These are phyloP conservation scores for Penicillium sp. DNA, from an alignment of 2,329 filamentous ascomycete species.

Conservation along the genomic window DNA sequence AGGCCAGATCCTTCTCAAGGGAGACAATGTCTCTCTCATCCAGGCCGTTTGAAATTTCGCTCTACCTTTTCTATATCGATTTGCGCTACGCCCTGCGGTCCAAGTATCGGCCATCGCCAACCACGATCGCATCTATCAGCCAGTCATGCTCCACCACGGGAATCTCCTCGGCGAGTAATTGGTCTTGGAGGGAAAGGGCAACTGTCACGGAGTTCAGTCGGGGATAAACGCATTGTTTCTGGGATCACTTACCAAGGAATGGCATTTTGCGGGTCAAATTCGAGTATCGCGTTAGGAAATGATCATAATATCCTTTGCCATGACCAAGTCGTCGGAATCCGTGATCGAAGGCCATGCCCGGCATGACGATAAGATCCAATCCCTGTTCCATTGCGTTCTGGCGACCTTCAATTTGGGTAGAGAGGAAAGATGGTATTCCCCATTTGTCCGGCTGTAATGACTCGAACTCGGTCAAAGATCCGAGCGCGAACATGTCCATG, in stretches of 20 bases:
- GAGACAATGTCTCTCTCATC: conserved; percentile 82
- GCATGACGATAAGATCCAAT: conserved; percentile 84
- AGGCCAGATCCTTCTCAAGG: conserved; percentile 84
- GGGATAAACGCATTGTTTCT: conserved; percentile 15
- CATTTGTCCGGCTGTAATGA: conserved; percentile 73
- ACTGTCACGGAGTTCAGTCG: conserved; percentile 47
- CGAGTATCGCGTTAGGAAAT: conserved; percentile 76
- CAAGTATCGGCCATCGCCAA: conserved; percentile 63
- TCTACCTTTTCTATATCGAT: conserved; percentile 14
- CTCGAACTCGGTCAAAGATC: conserved; percentile 71
- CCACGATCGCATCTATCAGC: conserved; percentile 70
- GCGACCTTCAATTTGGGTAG: conserved; percentile 61
- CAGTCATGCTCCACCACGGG: conserved; percentile 75
- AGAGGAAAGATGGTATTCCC: conserved; percentile 85
- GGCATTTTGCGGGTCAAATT: conserved; percentile 48
- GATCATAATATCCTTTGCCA: conserved; percentile 96
- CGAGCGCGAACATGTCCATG: conserved; percentile 92
- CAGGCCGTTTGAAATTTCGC: conserved; percentile 48
- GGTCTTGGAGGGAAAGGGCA: conserved; percentile 80
- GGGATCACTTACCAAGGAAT: conserved; percentile 53
- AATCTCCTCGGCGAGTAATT: conserved; percentile 69
- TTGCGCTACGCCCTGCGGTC: conserved; percentile 28
- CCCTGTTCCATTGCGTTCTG: conserved; percentile 63
- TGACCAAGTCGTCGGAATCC: conserved; percentile 76
- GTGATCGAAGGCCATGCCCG: conserved; percentile 85